Evolutionary conservation across 495 filamentous ascomycete species (phyloP), one percentile per base, ranked within the genome.

Genomic region (Jackrogersella multiformis): DNA sequence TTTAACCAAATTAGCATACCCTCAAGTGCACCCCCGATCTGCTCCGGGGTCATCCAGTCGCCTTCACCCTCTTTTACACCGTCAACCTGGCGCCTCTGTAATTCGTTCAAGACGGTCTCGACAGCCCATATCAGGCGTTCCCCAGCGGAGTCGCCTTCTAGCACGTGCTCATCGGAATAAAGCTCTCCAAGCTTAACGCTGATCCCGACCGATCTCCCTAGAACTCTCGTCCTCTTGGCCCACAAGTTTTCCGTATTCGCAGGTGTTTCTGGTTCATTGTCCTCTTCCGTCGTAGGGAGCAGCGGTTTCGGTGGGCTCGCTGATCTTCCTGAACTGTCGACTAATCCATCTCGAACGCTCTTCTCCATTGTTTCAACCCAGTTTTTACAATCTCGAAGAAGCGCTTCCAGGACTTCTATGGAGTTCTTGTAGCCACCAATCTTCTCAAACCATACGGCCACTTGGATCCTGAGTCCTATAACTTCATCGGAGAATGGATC

Each of bases 401-500:
- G 68, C 28, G 82, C 79, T 80, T 97, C 92, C 34, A 97, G 76
- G 6, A 96, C 85, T 48, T 90, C 82, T 41, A 90, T 86, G 0
- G 92, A 87, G 58, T 87, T 86, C 41, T 84, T 79, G 56, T 85
- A 85, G 59, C 88, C 77, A 16, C 88, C 82, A 4, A 89, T 81
- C 74, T 90, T 89, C 79, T 97, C 92, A 66, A 96, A 79, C 80
- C 96, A 86, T 12, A 80, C 82, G 2, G 92, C 88, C 4, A 97
- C 75, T 76, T 92, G 88, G 28, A 97, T 86, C 78, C 92, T 95
- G 16, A 99, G 85, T 0, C 95, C 95, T 46, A 97, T 80, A 12
- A 97, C 86, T 70, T 97, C 95, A 61, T 97, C 90, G 2, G 89
- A 91, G 69, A 92, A 95, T 2, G 90, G 90, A 74, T 97, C 91